Evolutionary conservation across 2,329 filamentous ascomycete genomes (phyloP).

Genomic region (Arachnomyces sp.): DNA sequence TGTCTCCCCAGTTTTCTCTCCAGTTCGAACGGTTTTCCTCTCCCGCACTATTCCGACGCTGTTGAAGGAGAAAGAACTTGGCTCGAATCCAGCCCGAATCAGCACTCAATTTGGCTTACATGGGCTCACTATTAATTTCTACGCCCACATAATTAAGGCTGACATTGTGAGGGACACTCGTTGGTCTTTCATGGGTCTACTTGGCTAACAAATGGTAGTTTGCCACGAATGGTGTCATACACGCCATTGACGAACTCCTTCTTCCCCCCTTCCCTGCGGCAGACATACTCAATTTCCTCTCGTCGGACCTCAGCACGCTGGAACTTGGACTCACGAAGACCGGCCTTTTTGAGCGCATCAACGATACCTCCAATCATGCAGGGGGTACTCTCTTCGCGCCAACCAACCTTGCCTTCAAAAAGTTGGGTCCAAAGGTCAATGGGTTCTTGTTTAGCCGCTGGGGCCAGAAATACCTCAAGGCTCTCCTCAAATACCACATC

Average conservation of each 20-base stretch:
- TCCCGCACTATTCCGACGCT: slow-evolving; percentile 68
- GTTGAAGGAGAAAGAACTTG: slow-evolving; percentile 51
- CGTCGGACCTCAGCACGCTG: slow-evolving; percentile 68
- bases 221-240: slow-evolving; percentile 71
- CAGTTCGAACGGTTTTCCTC: slow-evolving; percentile 56
- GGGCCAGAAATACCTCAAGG: slow-evolving; percentile 67
- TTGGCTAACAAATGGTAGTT: slow-evolving; percentile 35
- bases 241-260: slow-evolving; percentile 67
- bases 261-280: slow-evolving; percentile 61
- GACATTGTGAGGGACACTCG: slow-evolving; percentile 51
- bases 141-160: slow-evolving; percentile 58
- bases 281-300: slow-evolving; percentile 57
- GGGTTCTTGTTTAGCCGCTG: slow-evolving; percentile 75
- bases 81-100: slow-evolving; percentile 62
- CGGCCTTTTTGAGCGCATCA: slow-evolving; percentile 54
- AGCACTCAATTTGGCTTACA: slow-evolving; percentile 55
- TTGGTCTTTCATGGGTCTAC: not conserved
- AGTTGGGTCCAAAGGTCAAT: slow-evolving; percentile 63
- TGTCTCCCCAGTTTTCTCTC: slow-evolving; percentile 58
- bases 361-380: slow-evolving; percentile 45
- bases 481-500: slow-evolving; percentile 70
- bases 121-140: slow-evolving; percentile 68
- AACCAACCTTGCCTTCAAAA: slow-evolving; percentile 68
- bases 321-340: slow-evolving; percentile 67
- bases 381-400: slow-evolving; percentile 77